phyloP scores from a whole-genome alignment of 2,329 filamentous ascomycete genomes.

The Macroventuria anomochaeta region DNA sequence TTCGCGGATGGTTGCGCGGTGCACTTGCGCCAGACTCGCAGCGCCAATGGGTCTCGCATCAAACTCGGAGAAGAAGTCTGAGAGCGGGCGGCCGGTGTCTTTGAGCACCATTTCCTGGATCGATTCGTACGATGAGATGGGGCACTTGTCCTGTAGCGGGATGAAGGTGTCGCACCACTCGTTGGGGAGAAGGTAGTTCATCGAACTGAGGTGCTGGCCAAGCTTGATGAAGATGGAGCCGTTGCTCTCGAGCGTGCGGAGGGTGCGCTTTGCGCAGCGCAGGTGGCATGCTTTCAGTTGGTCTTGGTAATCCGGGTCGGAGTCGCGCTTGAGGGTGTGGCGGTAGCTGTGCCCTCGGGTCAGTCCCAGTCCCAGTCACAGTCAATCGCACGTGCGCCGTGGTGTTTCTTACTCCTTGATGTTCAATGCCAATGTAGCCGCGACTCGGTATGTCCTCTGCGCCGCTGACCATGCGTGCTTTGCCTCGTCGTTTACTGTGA shows the following conservation, averaged over 20 bases:
- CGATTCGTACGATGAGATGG: conserved; percentile 85
- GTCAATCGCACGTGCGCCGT: neutral
- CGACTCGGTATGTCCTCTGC: conserved; percentile 80
- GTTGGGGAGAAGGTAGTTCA: conserved; percentile 89
- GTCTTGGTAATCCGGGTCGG: conserved; percentile 69
- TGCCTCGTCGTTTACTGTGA: conserved; percentile 69
- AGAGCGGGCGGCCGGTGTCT: conserved; percentile 81
- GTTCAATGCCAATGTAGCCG: conserved; percentile 74
- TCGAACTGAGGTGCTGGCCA: conserved; percentile 92
- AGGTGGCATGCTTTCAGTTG: conserved; percentile 85
- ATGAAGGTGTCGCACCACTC: conserved; percentile 98
- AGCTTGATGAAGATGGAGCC: conserved; percentile 99
- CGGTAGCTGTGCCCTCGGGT: conserved; percentile 72
- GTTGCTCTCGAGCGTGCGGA: conserved; percentile 89
- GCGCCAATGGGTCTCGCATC: conserved; percentile 82
- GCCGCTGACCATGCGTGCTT: conserved; percentile 77
- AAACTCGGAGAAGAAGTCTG: conserved; percentile 87
- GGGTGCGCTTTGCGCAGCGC: conserved; percentile 86
- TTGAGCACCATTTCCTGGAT: conserved; percentile 84
- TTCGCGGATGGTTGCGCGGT: conserved; percentile 81
- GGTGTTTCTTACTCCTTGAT: conserved; percentile 79
- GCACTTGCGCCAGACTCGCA: conserved; percentile 92
- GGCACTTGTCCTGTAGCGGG: conserved; percentile 93
- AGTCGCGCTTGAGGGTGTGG: conserved; percentile 74
- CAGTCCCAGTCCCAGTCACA: neutral